A percentile compares a stretch with the other conserved stretches of the same genome.
Conservation (phyloP, 371 early-diverging fungal species). For the Racocetra persica region DNA sequence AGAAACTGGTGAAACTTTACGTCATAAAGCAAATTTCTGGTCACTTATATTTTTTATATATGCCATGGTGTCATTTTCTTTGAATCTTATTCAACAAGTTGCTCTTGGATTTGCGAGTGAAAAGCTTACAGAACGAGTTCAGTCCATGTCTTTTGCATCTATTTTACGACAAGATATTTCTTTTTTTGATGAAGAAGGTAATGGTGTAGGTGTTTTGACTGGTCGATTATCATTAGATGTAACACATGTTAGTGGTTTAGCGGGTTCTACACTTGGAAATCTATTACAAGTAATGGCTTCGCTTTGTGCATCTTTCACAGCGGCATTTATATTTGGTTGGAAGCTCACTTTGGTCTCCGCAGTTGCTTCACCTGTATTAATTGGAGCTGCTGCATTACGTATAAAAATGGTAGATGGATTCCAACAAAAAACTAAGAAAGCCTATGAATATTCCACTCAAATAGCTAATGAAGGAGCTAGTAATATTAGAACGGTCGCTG, state of each 20-base stretch:
- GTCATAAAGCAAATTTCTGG: constrained; percentile 71
- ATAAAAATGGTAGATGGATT: constrained; percentile 43
- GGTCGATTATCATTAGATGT: constrained; percentile 88
- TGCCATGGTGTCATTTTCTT: constrained; percentile 62
- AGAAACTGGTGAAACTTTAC: constrained; percentile 46
- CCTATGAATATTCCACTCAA: constrained; percentile 73
- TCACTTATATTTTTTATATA: constrained; percentile 78
- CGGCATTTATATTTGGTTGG: constrained; percentile 73
- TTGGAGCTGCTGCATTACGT: constrained; percentile 40
- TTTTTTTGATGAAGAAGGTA: constrained; percentile 83
- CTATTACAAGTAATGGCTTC: constrained; percentile 43
- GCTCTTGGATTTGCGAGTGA: constrained; percentile 63
- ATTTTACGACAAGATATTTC: constrained; percentile 83
- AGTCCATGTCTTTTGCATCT: constrained; percentile 64
- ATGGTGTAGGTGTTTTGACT: constrained; percentile 84
- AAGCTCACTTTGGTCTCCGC: constrained; percentile 73
- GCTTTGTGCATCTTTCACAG: constrained; percentile 45
- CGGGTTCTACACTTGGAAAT: constrained; percentile 44
- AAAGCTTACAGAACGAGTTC: constrained; percentile 66
- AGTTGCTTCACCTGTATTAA: constrained; percentile 65
- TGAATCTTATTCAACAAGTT: constrained; percentile 52
- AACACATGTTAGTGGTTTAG: constrained; percentile 64
- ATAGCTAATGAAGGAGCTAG: constrained; percentile 89
- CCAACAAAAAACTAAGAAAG: constrained; percentile 63
- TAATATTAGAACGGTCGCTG: constrained; percentile 86